Base-by-base conservation (phyloP, 1,139 yeast species). In the Geotrichum australiense region DNA sequence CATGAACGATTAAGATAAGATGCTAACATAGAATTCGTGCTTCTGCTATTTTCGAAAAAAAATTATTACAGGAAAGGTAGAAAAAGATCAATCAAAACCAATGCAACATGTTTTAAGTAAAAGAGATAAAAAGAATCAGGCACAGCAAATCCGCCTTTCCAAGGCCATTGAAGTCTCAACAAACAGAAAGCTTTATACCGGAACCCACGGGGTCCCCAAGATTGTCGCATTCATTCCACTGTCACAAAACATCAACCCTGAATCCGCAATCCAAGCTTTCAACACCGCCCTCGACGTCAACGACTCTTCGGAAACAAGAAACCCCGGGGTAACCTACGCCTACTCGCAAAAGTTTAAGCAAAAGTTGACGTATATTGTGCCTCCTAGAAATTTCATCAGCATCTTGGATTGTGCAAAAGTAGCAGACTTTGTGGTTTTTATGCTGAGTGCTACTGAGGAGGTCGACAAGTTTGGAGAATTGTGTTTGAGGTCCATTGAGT, bases 391-490 rank as follows among this genome's bases (percentile, higher is more conserved):
- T 56, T 72, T 87, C 44, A 62, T 85, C 29, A 68, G 82, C 14
- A 71, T 91, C 30, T 61, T 93, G 46, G 98, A 93, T 63, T 81
- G 94, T 25, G 87, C 94, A 22, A 84, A 85, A 57, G 76, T 84
- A 3, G 80, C 97, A 0, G 98, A 93, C 64, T 86, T 78, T 58
- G 93, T 87, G 2, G 65, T 93, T 1, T 82, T 91, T 59, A 94
- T 87, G 14, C 67, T 91, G 35, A 85, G 96, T 40, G 95, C 96
- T 5, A 68, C 74, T 15, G 74, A 78, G 42, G 97, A 91, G 63
- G 94, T 89, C 34, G 89, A 81, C 49, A 72, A 71, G 28, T 76
- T 77, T 54, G 98, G 98, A 35, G 98, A 91, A 63, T 86, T 84
- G 53, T 76, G 89, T 31, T 71, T 93, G 48, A 76, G 97, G 61